Base-by-base conservation (phyloP, 75 land plant species). In the Chamaecyparis obtusa region DNA sequence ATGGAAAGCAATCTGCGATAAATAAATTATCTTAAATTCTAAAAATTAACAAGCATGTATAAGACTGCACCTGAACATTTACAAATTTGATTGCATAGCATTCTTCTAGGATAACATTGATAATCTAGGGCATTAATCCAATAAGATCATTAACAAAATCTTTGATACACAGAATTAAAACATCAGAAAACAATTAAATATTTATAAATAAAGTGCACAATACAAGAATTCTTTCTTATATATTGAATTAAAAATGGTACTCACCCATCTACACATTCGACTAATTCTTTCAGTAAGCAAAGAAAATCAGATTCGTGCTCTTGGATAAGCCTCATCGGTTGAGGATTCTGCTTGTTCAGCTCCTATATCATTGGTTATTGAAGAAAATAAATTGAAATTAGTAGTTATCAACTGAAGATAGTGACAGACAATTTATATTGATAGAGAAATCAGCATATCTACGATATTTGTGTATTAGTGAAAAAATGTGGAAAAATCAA, bases 331-430 rank as follows among this genome's bases (percentile, higher is more conserved):
- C 97, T 93, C 78, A 96, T 76, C 76, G 97, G 91, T 69, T 95
- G 93, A 39, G 99, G 99, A 83, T 98, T 98, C 86, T 98, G 98
- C 88, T 94, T 98, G 80, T 95, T 93, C 67, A 98, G 87, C 91
- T 98, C 99, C 86, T 92, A 98, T 39, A 98, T 93, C 99, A 98
- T 98, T 51, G 99, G 99, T 98, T 98, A 94, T 64, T 75, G 75
- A 15, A 54, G 43, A 84, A 83, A 84, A 86, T 54, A 24, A 55
- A 5, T 7, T 33, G 54, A 44, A 79, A 46, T 69, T 56, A 81
- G 67, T 48, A 72, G 48, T 30, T 86, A 19, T 6, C 78, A 85
- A 79, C 44, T 19, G 36, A 39, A 80, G 37, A 30, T 5, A 15
- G 81, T 43, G 14, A 44, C 32, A 54, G 32, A 19, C n/a, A n/a